Conservation (phyloP, 106 monocot species). For the Dendrobium huoshanense region DNA sequence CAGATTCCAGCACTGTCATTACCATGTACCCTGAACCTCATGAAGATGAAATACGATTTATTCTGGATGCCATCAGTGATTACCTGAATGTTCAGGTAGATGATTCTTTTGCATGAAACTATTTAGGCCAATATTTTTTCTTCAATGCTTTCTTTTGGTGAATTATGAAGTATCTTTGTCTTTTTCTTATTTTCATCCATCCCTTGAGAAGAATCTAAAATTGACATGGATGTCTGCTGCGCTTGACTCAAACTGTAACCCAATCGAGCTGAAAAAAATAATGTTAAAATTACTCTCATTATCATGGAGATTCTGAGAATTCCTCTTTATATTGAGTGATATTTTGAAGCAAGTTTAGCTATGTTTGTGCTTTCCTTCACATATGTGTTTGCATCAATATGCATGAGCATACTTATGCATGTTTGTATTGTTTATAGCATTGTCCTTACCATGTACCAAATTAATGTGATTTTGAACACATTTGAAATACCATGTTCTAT, state of each 20-base stretch:
- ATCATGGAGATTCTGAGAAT: not conserved
- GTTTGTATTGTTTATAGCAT: not conserved
- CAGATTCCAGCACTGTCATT: constrained; percentile 83
- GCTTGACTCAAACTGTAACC: not conserved
- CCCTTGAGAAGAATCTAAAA: not conserved
- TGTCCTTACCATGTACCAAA: not conserved
- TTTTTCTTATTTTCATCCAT: not conserved
- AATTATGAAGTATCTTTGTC: not conserved
- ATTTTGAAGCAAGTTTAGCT: not conserved
- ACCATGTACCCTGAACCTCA: constrained; percentile 96
- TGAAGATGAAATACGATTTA: constrained; percentile 99
- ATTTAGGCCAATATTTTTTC: not conserved
- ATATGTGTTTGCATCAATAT: not conserved
- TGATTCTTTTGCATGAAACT: not conserved
- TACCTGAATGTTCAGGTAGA: constrained; percentile 90
- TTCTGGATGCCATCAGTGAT: constrained; percentile 89
- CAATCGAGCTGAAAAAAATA: not conserved
- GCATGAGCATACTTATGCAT: not conserved
- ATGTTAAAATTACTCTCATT: not conserved
- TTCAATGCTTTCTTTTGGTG: no score
- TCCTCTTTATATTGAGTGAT: not conserved
- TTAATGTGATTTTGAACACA: not conserved
- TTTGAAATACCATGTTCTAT: not conserved
- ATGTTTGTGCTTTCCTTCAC: not conserved
- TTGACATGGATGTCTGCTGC: not conserved